phyloP scores from a whole-genome alignment of 208 protist genomes.

The Crithidia expoeki region DNA sequence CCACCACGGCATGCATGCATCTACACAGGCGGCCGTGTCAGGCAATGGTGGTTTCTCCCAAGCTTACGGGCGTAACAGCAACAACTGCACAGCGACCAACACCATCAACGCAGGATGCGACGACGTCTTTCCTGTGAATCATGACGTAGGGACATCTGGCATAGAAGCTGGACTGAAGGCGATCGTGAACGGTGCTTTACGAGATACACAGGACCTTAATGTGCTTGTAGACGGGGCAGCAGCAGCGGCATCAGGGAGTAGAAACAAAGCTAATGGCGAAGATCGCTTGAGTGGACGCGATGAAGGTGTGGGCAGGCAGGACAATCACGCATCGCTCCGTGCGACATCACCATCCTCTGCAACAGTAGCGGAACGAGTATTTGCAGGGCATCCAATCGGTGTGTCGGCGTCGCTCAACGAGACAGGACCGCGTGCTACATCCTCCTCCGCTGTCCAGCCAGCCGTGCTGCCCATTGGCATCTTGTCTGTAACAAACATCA shows the following conservation, averaged over 20 bases:
- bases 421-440: neutral
- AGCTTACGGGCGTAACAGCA: neutral
- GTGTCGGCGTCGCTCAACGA: neutral
- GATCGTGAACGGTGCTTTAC: constrained; percentile 5
- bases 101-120: neutral
- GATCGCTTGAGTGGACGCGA: neutral
- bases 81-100: neutral
- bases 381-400: neutral
- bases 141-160: neutral
- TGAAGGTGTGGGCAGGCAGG: neutral
- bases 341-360: neutral
- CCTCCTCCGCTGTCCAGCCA: neutral
- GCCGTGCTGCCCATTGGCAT: constrained; percentile 42
- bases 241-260: neutral
- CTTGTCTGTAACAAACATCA: constrained; percentile 35
- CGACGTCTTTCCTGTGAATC: neutral
- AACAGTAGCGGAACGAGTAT: neutral
- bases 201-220: constrained; percentile 14
- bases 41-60: neutral
- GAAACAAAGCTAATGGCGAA: neutral
- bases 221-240: neutral
- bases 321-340: neutral
- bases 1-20: neutral
- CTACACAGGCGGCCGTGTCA: neutral
- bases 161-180: constrained; percentile 10